These are phyloP conservation scores for Brassica balearica DNA, from an alignment of 441 rosid genomes.

Conservation along the genomic window DNA sequence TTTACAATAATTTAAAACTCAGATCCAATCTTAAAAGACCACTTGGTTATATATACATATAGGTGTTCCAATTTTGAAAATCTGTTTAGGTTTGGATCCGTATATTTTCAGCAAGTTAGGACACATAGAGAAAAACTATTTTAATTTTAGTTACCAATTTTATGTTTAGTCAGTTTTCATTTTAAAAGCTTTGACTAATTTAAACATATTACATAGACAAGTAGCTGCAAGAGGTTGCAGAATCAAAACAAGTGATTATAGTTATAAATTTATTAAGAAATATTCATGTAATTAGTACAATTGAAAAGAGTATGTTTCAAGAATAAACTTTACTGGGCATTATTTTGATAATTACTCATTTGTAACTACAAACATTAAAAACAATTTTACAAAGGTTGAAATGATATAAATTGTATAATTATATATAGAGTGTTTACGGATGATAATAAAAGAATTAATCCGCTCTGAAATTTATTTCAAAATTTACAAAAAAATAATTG, in stretches of 20 bases:
- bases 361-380: neutral
- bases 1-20: no score
- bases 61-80: no score
- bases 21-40: no score
- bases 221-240: no score
- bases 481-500: neutral
- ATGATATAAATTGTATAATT: neutral
- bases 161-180: no score
- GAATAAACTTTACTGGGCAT: neutral
- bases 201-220: no score
- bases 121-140: no score
- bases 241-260: neutral
- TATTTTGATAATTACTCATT: neutral
- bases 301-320: neutral
- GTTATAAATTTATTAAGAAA: neutral
- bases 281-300: neutral
- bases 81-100: no score
- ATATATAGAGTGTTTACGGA: neutral
- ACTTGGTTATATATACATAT: no score
- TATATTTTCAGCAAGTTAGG: no score
- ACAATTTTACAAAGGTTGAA: neutral
- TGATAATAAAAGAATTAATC: neutral
- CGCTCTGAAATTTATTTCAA: neutral
- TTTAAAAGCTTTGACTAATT: no score
- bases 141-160: no score